Percentiles rank a stretch among this genome's conserved stretches.
These are phyloP conservation scores for Cinchona pubescens DNA, from an alignment of 257 asterid genomes.

Conservation along the genomic window DNA sequence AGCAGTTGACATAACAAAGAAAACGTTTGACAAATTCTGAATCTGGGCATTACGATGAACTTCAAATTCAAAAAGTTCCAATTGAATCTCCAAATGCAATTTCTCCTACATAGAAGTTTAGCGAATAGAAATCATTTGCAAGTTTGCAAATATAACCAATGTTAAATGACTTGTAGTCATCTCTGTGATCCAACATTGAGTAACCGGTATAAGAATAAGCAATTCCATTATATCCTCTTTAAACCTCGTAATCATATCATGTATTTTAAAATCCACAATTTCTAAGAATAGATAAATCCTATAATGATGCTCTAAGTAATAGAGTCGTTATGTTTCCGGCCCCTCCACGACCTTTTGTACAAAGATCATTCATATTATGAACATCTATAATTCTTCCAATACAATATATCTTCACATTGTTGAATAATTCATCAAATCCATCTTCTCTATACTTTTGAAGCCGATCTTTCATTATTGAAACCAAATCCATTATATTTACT, in stretches of 20 bases:
- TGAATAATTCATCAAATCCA: not conserved
- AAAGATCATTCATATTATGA: not conserved
- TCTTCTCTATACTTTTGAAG: not conserved
- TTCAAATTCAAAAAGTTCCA: too few relatives aligned
- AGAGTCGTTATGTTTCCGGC: not conserved
- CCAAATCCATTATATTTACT: too few relatives aligned
- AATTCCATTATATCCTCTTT: not conserved
- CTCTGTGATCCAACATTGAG: conserved; percentile 4
- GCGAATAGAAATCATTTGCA: conserved; percentile 8
- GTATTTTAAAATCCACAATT: too few relatives aligned
- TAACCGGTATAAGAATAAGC: not conserved
- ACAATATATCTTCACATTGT: not conserved
- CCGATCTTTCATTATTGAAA: too few relatives aligned
- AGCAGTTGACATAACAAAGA: too few relatives aligned
- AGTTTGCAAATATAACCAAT: conserved; percentile 2
- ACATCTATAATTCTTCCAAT: not conserved
- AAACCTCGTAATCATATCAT: too few relatives aligned
- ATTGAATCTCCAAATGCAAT: too few relatives aligned
- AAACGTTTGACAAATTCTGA: too few relatives aligned
- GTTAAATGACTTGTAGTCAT: conserved; percentile 5
- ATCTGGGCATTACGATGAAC: too few relatives aligned
- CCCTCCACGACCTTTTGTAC: not conserved
- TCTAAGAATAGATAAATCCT: not conserved
- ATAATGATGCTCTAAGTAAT: not conserved
- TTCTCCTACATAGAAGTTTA: too few relatives aligned